These are phyloP conservation scores for Eutrema salsugineum DNA, from an alignment of 441 rosid species.

Conservation along the genomic window DNA sequence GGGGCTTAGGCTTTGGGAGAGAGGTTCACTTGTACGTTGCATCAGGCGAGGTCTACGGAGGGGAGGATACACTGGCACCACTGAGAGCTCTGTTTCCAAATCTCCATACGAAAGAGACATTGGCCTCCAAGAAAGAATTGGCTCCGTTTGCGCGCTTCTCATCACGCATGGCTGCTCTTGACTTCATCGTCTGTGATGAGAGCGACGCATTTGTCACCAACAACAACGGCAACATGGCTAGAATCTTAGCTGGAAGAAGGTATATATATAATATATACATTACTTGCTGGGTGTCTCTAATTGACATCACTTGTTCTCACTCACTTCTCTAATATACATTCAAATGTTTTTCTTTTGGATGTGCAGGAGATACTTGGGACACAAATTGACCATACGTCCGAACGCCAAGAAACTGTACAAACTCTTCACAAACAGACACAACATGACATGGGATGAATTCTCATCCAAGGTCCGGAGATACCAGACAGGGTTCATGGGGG, in stretches of 20 bases:
- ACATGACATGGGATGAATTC: conserved; percentile 70
- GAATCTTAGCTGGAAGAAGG: conserved; percentile 67
- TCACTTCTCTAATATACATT: neutral
- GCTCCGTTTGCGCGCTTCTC: conserved; percentile 47
- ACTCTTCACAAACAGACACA: conserved; percentile 45
- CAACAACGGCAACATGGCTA: conserved; percentile 73
- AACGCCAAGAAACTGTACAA: conserved; percentile 57
- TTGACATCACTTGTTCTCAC: neutral
- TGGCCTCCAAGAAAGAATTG: conserved; percentile 45
- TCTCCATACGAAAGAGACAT: conserved; percentile 53
- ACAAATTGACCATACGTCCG: conserved; percentile 67
- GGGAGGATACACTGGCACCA: conserved; percentile 53
- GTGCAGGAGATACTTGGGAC: conserved; percentile 72
- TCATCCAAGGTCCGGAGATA: conserved; percentile 37
- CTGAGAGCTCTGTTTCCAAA: conserved; percentile 60
- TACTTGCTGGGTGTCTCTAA: neutral
- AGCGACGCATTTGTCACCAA: conserved; percentile 62
- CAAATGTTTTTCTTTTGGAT: neutral
- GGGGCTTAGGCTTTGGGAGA: conserved; percentile 59
- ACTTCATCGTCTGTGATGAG: conserved; percentile 60
- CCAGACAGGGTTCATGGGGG: conserved; percentile 70
- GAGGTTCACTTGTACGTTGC: conserved; percentile 63
- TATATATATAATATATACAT: neutral
- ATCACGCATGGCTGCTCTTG: conserved; percentile 70
- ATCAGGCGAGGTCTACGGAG: conserved; percentile 63